A percentile compares a stretch with the other conserved stretches of the same genome.
phyloP scores from a whole-genome alignment of 2,329 filamentous ascomycete genomes.

The Thielaviopsis musarum region DNA sequence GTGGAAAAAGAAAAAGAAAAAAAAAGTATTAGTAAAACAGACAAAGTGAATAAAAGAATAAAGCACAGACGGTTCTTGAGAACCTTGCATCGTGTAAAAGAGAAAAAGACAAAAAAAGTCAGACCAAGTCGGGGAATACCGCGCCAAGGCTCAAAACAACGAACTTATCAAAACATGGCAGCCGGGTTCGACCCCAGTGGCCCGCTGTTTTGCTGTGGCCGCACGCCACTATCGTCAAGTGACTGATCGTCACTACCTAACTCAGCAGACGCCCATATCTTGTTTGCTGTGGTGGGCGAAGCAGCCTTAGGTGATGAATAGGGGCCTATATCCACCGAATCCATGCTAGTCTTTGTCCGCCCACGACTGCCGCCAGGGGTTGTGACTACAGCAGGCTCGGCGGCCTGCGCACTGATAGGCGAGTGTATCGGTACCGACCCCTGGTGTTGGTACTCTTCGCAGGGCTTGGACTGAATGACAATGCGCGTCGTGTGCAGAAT shows the following conservation, averaged over 20 bases:
- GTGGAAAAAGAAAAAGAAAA: background rate
- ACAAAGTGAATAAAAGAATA: background rate
- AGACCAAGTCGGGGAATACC: background rate
- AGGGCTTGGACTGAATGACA: slow-evolving; percentile 4
- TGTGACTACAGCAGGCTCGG: background rate
- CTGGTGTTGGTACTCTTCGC: background rate
- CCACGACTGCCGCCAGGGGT: background rate
- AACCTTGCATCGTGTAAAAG: too few relatives aligned
- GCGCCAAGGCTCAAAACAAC: too few relatives aligned
- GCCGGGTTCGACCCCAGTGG: slow-evolving; percentile 8
- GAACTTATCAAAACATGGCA: background rate
- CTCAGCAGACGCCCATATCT: background rate
- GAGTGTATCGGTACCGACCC: background rate
- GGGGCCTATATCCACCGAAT: background rate
- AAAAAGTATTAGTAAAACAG: background rate
- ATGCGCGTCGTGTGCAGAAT: slow-evolving; percentile 8
- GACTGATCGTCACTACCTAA: background rate
- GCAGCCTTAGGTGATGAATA: background rate
- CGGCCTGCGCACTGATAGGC: background rate
- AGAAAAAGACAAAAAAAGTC: background rate
- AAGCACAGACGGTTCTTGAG: background rate
- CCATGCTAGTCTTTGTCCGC: background rate
- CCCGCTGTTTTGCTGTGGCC: slow-evolving; percentile 5
- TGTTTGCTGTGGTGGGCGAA: background rate
- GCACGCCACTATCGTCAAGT: slow-evolving; percentile 1